Base-by-base conservation (phyloP, 768 basidiomycete species). In the Tylopilus balloui region DNA sequence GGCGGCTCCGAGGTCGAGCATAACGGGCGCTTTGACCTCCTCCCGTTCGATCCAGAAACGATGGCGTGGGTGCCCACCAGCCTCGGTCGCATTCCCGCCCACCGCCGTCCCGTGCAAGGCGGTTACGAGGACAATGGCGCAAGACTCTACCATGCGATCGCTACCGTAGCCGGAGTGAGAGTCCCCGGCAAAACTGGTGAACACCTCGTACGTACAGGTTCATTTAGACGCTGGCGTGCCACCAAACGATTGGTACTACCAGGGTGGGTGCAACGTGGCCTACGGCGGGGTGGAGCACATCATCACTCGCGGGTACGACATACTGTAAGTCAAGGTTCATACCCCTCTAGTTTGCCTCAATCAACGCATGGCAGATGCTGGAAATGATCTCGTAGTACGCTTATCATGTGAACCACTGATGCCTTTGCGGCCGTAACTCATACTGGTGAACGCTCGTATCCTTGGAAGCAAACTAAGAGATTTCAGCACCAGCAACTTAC, bases 31-130 rank as follows among this genome's bases (percentile, higher is more conserved):
- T 91, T 77, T 55, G 88, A 91, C 63, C 68, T 92, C 29, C 75
- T 92, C 0, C 86, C 88, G 3, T 84, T 87, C 62, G 76, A 78
- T 34, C 68, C 73, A 0, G 65, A 69, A 21, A 78, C 76, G 45
- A 92, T 92, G 88, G 88, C 88, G 64, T 87, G 79, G 74, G 84
- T 91, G 7, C 70, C 40, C 0, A 78, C 87, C 0, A 74, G 78
- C 11, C 64, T 78, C 48, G 88, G 88, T 3, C 70, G 66, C 37
- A 73, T 87, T 45, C 83, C 88, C 6, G 54, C 62, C 3, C 81
- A 80, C 5, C 71, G 81, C 28, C 65, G 70, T 13, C 83, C 84
- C 0, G 73, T 90, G 15, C 80, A 85, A 56, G 89, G 86, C 1
- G 87, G 85, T 1, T 86, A 87, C 53, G 88, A 91, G 66, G 81